Evolutionary conservation across 2,329 filamentous ascomycete genomes (phyloP).

Genomic region (Claviceps cyperi): DNA sequence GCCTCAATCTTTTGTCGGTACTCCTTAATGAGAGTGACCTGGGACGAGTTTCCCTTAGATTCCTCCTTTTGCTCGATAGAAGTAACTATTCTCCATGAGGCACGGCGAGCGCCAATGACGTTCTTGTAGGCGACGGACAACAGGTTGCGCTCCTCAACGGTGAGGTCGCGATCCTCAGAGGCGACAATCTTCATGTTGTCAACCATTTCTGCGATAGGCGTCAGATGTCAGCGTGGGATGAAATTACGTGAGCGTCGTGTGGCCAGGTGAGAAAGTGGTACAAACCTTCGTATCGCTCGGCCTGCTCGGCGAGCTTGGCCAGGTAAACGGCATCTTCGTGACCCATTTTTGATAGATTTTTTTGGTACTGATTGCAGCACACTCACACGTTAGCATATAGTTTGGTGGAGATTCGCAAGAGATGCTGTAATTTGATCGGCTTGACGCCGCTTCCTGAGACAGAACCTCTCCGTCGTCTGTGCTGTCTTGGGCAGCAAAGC

Average conservation of each 20-base stretch:
- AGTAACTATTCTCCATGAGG: constrained; percentile 95
- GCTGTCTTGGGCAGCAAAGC: constrained; percentile 1
- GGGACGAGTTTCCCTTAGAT: constrained; percentile 89
- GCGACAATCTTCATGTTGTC: constrained; percentile 99
- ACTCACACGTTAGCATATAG: constrained; percentile 1
- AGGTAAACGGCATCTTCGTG: constrained; percentile 99
- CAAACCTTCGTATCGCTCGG: constrained; percentile 98
- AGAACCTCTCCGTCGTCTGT: neutral
- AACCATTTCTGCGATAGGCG: constrained; percentile 66
- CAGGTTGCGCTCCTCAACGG: constrained; percentile 93
- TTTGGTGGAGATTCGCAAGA: neutral
- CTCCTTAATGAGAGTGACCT: constrained; percentile 87
- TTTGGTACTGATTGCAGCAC: neutral
- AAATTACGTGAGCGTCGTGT: neutral
- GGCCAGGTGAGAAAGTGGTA: constrained; percentile 9
- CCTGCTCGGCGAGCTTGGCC: constrained; percentile 99
- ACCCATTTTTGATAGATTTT: constrained; percentile 61
- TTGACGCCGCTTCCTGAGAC: neutral
- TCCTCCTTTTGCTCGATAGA: constrained; percentile 99
- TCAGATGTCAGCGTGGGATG: constrained; percentile 12
- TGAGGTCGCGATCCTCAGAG: constrained; percentile 68
- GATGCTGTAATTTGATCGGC: neutral
- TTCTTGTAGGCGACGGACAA: constrained; percentile 98
- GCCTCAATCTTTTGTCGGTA: constrained; percentile 98
- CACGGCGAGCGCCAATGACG: constrained; percentile 90